Evolutionary conservation across 768 basidiomycete species (phyloP).

Genomic region (Suillus subluteus): DNA sequence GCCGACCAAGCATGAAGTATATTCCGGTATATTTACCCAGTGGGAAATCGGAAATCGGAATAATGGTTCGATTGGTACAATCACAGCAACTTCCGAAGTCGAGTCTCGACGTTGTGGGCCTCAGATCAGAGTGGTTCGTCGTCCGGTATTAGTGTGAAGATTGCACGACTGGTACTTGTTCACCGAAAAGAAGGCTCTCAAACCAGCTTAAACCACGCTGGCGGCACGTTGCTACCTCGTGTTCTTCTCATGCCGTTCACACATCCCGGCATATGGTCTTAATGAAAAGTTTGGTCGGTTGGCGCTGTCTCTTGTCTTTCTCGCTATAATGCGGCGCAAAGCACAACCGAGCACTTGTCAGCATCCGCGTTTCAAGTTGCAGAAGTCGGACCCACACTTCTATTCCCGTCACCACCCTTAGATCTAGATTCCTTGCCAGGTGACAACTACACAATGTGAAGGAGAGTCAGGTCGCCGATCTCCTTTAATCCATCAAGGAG

Average conservation of each 20-base stretch:
- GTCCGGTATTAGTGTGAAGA: neutral
- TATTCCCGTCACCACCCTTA: conserved; percentile 1
- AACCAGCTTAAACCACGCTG: conserved; percentile 2
- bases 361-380: neutral
- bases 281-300: neutral
- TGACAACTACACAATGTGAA: neutral
- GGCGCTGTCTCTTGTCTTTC: neutral
- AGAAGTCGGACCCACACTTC: conserved; percentile 4
- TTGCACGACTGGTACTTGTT: neutral
- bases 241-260: conserved; percentile 23
- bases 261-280: neutral
- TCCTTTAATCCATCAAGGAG: conserved; percentile 19
- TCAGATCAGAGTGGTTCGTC: neutral
- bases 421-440: conserved; percentile 9
- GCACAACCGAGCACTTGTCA: conserved; percentile 6
- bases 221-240: conserved; percentile 27
- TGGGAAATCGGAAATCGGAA: conserved; percentile 5
- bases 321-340: conserved; percentile 2
- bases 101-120: neutral
- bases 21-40: neutral
- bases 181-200: conserved; percentile 3
- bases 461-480: conserved; percentile 24
- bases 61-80: neutral
- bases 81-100: neutral
- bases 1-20: neutral